A percentile compares a stretch with the other conserved stretches of the same genome.
Evolutionary conservation across 2,329 filamentous ascomycete genomes (phyloP).

Genomic region (Aspergillus sp.): DNA sequence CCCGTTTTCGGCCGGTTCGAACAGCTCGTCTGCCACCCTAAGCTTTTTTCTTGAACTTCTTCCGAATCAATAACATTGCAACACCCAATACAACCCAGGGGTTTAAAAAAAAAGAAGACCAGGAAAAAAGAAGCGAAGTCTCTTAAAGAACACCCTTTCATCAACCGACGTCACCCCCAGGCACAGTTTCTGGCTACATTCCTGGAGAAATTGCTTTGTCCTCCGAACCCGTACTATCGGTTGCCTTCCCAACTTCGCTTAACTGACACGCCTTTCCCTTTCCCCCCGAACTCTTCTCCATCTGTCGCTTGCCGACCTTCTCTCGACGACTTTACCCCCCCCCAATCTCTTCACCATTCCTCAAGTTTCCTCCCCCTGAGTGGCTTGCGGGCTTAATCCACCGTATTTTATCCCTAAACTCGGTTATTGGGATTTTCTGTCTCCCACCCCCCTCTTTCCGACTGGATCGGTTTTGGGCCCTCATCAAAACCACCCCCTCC

Average conservation of each 20-base stretch:
- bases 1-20: conserved; percentile 9
- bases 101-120: background rate
- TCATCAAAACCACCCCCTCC: conserved; percentile 14
- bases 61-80: background rate
- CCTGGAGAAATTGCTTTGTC: conserved; percentile 17
- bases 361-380: background rate
- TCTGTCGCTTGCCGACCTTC: conserved; percentile 10
- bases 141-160: background rate
- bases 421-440: background rate
- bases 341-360: conserved; percentile 9
- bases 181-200: conserved; percentile 11
- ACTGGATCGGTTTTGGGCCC: conserved; percentile 4
- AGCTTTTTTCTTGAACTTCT: background rate
- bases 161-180: background rate
- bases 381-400: conserved; percentile 2
- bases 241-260: conserved; percentile 18
- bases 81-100: background rate
- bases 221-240: conserved; percentile 10
- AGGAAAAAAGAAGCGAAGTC: background rate
- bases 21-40: conserved; percentile 3
- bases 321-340: background rate
- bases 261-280: conserved; percentile 11
- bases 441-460: conserved; percentile 6
- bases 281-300: conserved; percentile 11
- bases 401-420: conserved; percentile 1